Percentiles rank a stretch among this genome's conserved stretches.
Conservation (phyloP, 2,329 filamentous ascomycete species). For the Cladosporium oxysporum region DNA sequence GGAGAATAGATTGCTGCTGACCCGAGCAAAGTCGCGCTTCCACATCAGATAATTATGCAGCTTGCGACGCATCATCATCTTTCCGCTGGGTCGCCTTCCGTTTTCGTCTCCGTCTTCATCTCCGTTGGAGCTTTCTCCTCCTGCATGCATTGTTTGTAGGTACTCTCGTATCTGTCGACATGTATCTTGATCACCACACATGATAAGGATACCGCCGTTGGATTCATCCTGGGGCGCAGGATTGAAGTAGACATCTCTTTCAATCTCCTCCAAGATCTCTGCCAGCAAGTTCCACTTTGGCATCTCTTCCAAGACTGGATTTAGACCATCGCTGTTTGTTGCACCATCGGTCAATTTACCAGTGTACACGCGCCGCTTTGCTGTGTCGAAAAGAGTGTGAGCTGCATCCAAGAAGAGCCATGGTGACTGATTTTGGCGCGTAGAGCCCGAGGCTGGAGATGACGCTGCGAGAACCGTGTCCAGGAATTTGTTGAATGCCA, state of each 20-base stretch:
- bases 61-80: slow-evolving; percentile 86
- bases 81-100: slow-evolving; percentile 64
- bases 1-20: slow-evolving; percentile 74
- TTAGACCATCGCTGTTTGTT: slow-evolving; percentile 62
- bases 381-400: slow-evolving; percentile 88
- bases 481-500: slow-evolving; percentile 88
- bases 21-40: slow-evolving; percentile 85
- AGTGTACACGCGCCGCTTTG: slow-evolving; percentile 83
- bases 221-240: slow-evolving; percentile 75
- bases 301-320: slow-evolving; percentile 85
- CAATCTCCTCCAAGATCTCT: slow-evolving; percentile 92
- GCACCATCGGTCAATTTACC: slow-evolving; percentile 65
- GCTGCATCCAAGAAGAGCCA: slow-evolving; percentile 97
- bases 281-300: slow-evolving; percentile 90
- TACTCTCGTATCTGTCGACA: slow-evolving; percentile 89
- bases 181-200: slow-evolving; percentile 87
- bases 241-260: slow-evolving; percentile 84
- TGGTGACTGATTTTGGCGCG: slow-evolving; percentile 83
- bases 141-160: slow-evolving; percentile 77
- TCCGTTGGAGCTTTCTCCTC: slow-evolving; percentile 35
- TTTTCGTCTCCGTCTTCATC: slow-evolving; percentile 54
- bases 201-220: slow-evolving; percentile 89
- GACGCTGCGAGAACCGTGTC: slow-evolving; percentile 93
- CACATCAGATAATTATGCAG: slow-evolving; percentile 84
- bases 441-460: slow-evolving; percentile 83